Percentiles rank a stretch among this genome's conserved stretches.
Conservation (phyloP, 2,329 filamentous ascomycete species). For the Diaporthe citri region DNA sequence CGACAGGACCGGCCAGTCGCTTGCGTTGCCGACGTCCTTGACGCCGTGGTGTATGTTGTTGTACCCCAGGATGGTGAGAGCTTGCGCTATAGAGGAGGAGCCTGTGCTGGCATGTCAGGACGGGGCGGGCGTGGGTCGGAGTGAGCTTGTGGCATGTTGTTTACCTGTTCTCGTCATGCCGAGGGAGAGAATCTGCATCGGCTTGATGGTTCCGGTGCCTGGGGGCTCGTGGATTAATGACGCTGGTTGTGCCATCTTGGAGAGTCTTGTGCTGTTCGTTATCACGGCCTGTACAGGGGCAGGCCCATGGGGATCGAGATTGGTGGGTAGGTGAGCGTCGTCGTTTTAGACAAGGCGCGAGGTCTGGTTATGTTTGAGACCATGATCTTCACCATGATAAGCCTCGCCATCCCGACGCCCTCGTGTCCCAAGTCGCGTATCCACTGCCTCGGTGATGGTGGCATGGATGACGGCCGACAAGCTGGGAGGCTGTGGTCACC, state of each 20-base stretch:
- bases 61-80: constrained; percentile 31
- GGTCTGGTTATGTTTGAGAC: too few species aligned
- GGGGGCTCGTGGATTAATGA: background rate
- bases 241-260: background rate
- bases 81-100: constrained; percentile 8
- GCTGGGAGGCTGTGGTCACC: background rate
- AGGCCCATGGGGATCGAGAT: background rate
- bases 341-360: background rate
- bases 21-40: constrained; percentile 31
- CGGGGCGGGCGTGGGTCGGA: background rate
- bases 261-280: background rate
- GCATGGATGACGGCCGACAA: background rate
- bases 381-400: background rate
- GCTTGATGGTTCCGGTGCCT: background rate
- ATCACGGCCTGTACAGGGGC: background rate
- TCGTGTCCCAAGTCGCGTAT: background rate
- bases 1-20: constrained; percentile 37
- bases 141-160: background rate
- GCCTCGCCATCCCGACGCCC: too few species aligned
- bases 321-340: too few species aligned
- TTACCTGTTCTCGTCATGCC: constrained; percentile 22
- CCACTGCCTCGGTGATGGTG: background rate
- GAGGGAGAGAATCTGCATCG: constrained; percentile 19
- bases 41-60: constrained; percentile 35
- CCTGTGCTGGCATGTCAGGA: background rate